Conservation (phyloP, 306 rosid species). For the Quercus aquifolioides region DNA sequence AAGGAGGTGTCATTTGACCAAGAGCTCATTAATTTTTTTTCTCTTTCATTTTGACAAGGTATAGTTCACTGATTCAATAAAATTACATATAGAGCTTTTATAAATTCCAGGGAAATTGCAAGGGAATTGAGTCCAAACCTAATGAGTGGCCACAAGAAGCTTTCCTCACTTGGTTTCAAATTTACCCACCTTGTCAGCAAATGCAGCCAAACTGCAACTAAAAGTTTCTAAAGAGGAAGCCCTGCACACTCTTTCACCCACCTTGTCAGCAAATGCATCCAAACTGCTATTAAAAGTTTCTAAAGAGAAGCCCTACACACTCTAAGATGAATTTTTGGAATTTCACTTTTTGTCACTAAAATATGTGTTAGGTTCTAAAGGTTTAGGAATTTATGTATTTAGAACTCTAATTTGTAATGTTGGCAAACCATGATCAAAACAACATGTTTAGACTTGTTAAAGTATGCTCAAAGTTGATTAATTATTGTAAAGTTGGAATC, state of each 20-base stretch:
- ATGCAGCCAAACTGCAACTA: slow-evolving; percentile 53
- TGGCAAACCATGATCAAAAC: no score
- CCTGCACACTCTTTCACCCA: slow-evolving; percentile 71
- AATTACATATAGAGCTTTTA: slow-evolving; percentile 18
- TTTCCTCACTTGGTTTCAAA: slow-evolving; percentile 31
- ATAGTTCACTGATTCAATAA: slow-evolving; percentile 15
- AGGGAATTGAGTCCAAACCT: slow-evolving; percentile 34
- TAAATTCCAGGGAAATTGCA: slow-evolving; percentile 11
- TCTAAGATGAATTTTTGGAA: slow-evolving; percentile 34
- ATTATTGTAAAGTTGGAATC: no score
- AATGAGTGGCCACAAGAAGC: slow-evolving; percentile 26
- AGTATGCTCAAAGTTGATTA: no score
- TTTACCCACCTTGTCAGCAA: slow-evolving; percentile 51
- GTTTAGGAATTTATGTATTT: no score
- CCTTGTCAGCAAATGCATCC: slow-evolving; percentile 45
- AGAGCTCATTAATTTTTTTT: background rate
- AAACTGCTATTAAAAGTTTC: slow-evolving; percentile 64
- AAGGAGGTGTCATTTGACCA: no score
- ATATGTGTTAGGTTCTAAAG: no score
- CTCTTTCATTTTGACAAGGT: background rate
- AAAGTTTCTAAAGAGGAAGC: slow-evolving; percentile 64
- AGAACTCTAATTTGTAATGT: no score
- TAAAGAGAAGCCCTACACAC: slow-evolving; percentile 76
- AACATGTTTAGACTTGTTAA: no score
- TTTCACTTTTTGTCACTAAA: slow-evolving; percentile 13